Base-by-base conservation (phyloP, 441 rosid genomes). In the Gossypium davidsonii region DNA sequence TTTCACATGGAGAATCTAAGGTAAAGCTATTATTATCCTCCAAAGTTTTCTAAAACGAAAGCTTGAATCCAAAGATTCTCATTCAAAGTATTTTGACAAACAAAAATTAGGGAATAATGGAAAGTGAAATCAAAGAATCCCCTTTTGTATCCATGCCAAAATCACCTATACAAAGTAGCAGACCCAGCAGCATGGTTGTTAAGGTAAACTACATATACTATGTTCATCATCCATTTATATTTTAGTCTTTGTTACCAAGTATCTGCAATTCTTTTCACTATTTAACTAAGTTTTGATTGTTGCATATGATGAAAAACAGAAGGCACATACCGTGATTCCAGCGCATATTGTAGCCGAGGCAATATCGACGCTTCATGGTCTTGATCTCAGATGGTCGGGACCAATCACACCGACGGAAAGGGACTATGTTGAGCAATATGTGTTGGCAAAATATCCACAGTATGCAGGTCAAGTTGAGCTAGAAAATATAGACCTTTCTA, bases 341-440 rank as follows among this genome's bases (percentile, higher is more conserved):
- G 89, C 91, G 34, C 90, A 88, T 76, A 86, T 87, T 11, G 82
- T 88, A 18, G 95, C 95, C 3, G 92, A 90, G 79, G 95, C 95
- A 37, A 90, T 90, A 72, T 85, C 92, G 3, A 88, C 92, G n/a
- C 79, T 90, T 67, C 87, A 78, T 0, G 94, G 89, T 11, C 88
- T 90, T n/a, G 95, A 88, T 71, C 84, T 90, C 25, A 80, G 92
- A 79, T 90, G 92, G 92, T 90, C 95, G 4, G 95, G 92, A 20
- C 95, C 95, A 2, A 90, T 90, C 66, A 90, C 95, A 2, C 85
- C 84, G 9, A 74, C 90, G 11, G 95, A 90, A 74, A 90, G 85
- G 86, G 86, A 83, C 70, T 90, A 90, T 70, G 95, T 88, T 46
- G 91, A 87, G 17, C 91, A 86, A 26, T 90, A 90, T 74, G 91